A percentile compares a stretch with the other conserved stretches of the same genome.
These are phyloP conservation scores for Jamesozyma lodderae DNA, from an alignment of 805 yeast species.

Conservation along the genomic window DNA sequence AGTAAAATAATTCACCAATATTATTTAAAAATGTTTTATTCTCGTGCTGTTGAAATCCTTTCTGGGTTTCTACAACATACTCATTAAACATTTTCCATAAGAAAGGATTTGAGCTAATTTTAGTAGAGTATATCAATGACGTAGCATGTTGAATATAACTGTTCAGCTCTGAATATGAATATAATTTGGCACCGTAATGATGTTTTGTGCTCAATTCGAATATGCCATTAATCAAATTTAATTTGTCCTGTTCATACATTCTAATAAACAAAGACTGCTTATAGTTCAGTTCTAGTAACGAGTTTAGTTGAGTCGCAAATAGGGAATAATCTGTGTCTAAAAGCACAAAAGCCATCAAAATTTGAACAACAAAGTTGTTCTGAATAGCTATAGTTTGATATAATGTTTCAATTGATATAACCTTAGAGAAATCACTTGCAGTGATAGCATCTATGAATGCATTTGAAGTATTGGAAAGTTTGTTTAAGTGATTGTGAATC, in stretches of 20 bases:
- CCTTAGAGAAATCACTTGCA: slow-evolving; percentile 16
- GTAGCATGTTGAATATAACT: slow-evolving; percentile 11
- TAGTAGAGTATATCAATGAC: slow-evolving; percentile 10
- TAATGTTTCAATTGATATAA: slow-evolving; percentile 21
- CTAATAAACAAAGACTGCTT: slow-evolving; percentile 20
- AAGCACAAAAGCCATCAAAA: slow-evolving; percentile 30
- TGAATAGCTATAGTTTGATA: slow-evolving; percentile 26
- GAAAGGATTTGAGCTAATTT: slow-evolving; percentile 12
- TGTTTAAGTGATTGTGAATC: slow-evolving; percentile 22
- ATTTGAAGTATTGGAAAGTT: slow-evolving; percentile 1
- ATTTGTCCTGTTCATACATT: slow-evolving; percentile 21
- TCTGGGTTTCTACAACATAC: slow-evolving; percentile 10
- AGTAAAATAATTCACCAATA: slow-evolving; percentile 16
- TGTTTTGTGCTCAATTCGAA: slow-evolving; percentile 17
- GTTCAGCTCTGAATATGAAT: slow-evolving; percentile 19
- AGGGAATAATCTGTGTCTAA: slow-evolving; percentile 31
- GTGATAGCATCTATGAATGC: slow-evolving; percentile 20
- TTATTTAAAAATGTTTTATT: slow-evolving; percentile 10
- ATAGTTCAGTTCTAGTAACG: slow-evolving; percentile 19
- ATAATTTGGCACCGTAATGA: slow-evolving; percentile 20
- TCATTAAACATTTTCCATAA: slow-evolving; percentile 15
- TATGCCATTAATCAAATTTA: slow-evolving; percentile 13
- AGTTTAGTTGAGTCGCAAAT: slow-evolving; percentile 16
- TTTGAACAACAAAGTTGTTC: slow-evolving; percentile 26
- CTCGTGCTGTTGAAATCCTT: slow-evolving; percentile 1